phyloP scores from a whole-genome alignment of 257 asterid genomes.

The Penstemon newberryi region DNA sequence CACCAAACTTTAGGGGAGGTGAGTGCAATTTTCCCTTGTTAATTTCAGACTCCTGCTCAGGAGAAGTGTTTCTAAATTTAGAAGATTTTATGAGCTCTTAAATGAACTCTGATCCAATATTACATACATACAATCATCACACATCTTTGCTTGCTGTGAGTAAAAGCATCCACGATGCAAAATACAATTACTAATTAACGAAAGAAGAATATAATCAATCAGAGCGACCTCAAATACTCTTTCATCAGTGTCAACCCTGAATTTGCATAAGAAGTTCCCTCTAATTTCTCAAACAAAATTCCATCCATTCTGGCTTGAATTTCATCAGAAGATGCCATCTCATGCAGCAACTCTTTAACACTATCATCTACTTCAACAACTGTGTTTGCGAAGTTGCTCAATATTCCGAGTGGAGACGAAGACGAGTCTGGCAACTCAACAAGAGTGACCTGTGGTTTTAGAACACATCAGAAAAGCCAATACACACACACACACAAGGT shows the following conservation, averaged over 20 bases:
- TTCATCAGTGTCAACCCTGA: slow-evolving; percentile 36
- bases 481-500: background rate
- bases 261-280: slow-evolving; percentile 42
- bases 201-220: slow-evolving; percentile 12
- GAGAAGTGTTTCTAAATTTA: too few relatives aligned
- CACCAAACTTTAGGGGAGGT: too few relatives aligned
- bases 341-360: slow-evolving; percentile 47
- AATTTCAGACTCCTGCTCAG: too few relatives aligned
- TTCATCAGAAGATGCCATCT: slow-evolving; percentile 46
- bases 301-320: slow-evolving; percentile 74
- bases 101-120: too few relatives aligned
- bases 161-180: too few relatives aligned
- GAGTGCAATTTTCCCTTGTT: too few relatives aligned
- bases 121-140: too few relatives aligned
- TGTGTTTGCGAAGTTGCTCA: slow-evolving; percentile 44
- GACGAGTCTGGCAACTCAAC: slow-evolving; percentile 56
- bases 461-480: slow-evolving; percentile 15
- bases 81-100: too few relatives aligned
- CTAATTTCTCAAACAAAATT: slow-evolving; percentile 48
- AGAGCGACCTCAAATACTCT: slow-evolving; percentile 49
- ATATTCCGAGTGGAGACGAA: slow-evolving; percentile 40
- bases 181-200: background rate
- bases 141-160: too few relatives aligned
- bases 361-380: slow-evolving; percentile 51
- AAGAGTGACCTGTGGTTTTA: slow-evolving; percentile 51